Evolutionary conservation across 768 basidiomycete genomes (phyloP).

Genomic region (Krasilnikovozyma curviuscula): DNA sequence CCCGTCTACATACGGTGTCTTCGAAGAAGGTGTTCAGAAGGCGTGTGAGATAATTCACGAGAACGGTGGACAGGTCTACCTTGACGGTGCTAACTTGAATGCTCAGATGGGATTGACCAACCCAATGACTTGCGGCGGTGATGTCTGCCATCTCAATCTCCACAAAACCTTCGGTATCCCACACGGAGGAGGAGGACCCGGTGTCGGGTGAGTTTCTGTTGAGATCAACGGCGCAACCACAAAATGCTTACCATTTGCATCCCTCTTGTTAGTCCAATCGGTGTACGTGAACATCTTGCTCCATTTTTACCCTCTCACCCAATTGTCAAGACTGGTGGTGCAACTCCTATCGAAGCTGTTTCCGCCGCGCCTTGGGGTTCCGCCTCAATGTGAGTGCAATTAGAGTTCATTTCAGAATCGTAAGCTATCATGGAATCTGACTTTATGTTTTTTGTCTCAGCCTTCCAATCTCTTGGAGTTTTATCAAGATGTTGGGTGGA

Average conservation of each 20-base stretch:
- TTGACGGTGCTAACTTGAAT: constrained; percentile 91
- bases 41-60: constrained; percentile 88
- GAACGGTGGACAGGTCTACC: constrained; percentile 89
- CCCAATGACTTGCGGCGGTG: constrained; percentile 74
- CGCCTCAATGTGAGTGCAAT: constrained; percentile 82
- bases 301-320: constrained; percentile 90
- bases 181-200: constrained; percentile 93
- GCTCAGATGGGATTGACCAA: constrained; percentile 85
- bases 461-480: constrained; percentile 34
- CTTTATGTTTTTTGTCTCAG: too few species aligned
- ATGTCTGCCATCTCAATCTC: constrained; percentile 93
- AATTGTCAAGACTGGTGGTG: constrained; percentile 42
- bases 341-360: constrained; percentile 64
- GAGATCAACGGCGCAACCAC: too few species aligned
- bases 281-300: constrained; percentile 76
- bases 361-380: constrained; percentile 86
- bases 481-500: constrained; percentile 98
- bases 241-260: too few species aligned
- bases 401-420: too few species aligned
- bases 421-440: too few species aligned
- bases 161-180: constrained; percentile 45
- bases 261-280: constrained; percentile 52
- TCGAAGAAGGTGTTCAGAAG: constrained; percentile 68
- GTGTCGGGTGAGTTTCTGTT: constrained; percentile 52
- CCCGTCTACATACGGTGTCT: constrained; percentile 93